Base-by-base conservation (phyloP, 1,284 basidiomycete species). In the Cystobasidiaceae sp. region DNA sequence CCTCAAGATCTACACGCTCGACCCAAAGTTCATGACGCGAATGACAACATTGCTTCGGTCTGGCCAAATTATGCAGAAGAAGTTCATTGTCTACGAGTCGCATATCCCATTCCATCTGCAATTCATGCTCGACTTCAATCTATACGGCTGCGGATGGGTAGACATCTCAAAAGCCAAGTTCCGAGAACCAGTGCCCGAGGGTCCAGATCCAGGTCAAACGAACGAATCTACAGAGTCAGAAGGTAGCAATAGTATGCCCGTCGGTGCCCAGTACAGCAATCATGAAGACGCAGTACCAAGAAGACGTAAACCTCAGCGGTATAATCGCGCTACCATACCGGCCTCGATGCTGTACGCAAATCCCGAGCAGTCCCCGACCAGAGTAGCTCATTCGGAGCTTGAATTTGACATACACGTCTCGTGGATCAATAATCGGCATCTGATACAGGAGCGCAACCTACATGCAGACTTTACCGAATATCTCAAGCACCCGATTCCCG, bases 111-210 rank as follows among this genome's bases (percentile, higher is more conserved):
- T 87, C 75, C 80, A 86, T 45, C 81, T 97, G 25, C 93, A 97
- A 77, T 97, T 97, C 79, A 84, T 97, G 83, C 88, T 88, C 75
- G 94, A 98, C 78, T 93, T 90, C 77, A 92, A 92, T 67, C 81
- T 98, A 34, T 96, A 93, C 73, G 94, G 94, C 1, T 97, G 94
- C 75, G 92, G 89, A 8, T 90, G 86, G 83, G 80, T 97, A 51
- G 86, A 94, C 65, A 72, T 84, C 2, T 77, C 76, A 17, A 78
- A 80, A 11, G 80, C 79, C 4, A 75, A 73, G n/a, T 82, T 83
- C 55, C 75, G 83, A 0, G 75, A 78, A 30, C 81, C 79, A 5
- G 70, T 82, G 0, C 80, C 81, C 4, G 79, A 49, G 27, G 71
- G 43, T 30, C 7, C 17, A 0, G 41, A 45, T 23, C 11, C 46